Conservation (phyloP, 768 basidiomycete genomes). For the Mycena chlorophos region DNA sequence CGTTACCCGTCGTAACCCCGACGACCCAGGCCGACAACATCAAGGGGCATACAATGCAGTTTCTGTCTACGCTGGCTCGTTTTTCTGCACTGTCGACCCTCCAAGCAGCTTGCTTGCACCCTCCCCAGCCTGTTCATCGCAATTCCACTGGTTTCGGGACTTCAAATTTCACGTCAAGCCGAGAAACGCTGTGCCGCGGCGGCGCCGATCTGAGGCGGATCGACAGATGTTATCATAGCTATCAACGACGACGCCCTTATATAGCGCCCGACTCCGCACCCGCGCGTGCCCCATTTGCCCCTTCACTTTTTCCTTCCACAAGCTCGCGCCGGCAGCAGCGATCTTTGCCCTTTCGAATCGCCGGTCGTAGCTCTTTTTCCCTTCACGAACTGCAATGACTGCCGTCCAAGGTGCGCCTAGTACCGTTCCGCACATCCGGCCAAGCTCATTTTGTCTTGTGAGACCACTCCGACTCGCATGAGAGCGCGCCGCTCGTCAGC, state of each 20-base stretch:
- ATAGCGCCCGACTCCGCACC: neutral
- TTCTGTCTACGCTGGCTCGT: too few species aligned
- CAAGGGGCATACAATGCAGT: too few species aligned
- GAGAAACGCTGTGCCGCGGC: too few species aligned
- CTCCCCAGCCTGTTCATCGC: too few species aligned
- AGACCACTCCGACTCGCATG: neutral
- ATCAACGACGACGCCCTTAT: neutral
- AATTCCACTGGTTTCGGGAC: too few species aligned
- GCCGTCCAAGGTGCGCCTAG: constrained; percentile 2
- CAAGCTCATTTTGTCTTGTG: neutral
- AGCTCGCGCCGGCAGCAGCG: constrained; percentile 19
- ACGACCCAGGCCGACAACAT: too few species aligned
- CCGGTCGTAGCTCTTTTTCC: constrained; percentile 16
- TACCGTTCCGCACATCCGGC: neutral
- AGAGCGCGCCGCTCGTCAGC: constrained; percentile 17
- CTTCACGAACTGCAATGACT: constrained; percentile 7
- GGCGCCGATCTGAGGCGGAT: neutral
- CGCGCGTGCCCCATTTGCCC: neutral
- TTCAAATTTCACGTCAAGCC: too few species aligned
- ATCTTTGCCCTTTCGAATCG: constrained; percentile 13
- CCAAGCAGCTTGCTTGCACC: too few species aligned
- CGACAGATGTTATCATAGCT: neutral
- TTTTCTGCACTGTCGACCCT: too few species aligned
- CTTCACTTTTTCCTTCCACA: constrained; percentile 1
- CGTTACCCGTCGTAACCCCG: too few species aligned